Base-by-base conservation (phyloP, 495 filamentous ascomycete species). In the Thermochaetoides thermophila region DNA sequence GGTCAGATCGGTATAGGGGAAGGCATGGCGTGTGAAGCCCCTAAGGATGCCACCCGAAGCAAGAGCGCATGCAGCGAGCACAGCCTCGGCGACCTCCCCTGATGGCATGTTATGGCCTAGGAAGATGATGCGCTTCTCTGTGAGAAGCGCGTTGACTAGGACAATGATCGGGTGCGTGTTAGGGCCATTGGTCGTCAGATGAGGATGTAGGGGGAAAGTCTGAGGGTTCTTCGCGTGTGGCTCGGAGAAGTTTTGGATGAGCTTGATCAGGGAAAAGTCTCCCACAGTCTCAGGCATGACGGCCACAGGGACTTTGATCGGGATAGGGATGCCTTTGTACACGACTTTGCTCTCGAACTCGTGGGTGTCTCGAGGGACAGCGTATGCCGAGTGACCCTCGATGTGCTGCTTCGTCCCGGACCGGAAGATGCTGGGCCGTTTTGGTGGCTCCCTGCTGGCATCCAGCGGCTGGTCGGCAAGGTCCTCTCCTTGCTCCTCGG, bases 1-100 rank as follows among this genome's bases (percentile, higher is more conserved):
- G 27, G 84, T 92, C 14, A 99, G 68, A 55, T 99, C 89, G 5
- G 89, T 99, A 51, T 99, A 99, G 5, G 89, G 89, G 50, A 99
- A 99, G 10, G 91, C 91, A 60, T 94, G 82, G n/a, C 89, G 74
- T 13, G 85, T 94, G 56, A 96, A 96, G 15, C 91, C 89, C 26
- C 84, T 64, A 12, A 99, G 63, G n/a, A 94, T 66, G 15, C 91
- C 89, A n/a, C 89, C 91, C 16, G 84, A 93, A 14, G 81, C 86
- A 19, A 99, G 68, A 4, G 89, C 82, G 53, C 87, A 96, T 1
- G 87, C 84, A 2, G 82, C 89, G 0, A 97, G 67, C 5, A 97
- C 89, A 3, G 89, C 86, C 58, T 96, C 87, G 5, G 85, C 89
- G 8, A 97, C 89, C 48, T 92, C 84, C 2, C 82, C 81, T 2